phyloP scores from a whole-genome alignment of 257 asterid species.

The Ballota nigra region DNA sequence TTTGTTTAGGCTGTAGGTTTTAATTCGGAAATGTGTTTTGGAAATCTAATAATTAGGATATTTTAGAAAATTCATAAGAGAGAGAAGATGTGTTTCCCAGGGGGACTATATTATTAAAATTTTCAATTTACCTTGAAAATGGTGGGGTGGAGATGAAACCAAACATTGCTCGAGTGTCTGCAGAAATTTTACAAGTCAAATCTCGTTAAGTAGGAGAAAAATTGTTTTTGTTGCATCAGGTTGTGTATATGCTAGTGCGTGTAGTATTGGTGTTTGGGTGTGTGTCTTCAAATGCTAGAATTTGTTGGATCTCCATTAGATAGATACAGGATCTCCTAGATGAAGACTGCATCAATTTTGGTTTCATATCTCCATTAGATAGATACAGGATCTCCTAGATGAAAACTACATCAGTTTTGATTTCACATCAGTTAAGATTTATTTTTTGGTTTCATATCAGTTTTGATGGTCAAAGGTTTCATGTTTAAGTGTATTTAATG shows the following conservation, averaged over 20 bases:
- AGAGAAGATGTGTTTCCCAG: not conserved
- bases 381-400: not conserved
- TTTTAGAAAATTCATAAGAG: not conserved
- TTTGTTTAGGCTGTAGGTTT: not conserved
- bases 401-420: not conserved
- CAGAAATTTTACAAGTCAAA: not conserved
- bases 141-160: not conserved
- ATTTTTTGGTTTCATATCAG: too few relatives aligned
- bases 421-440: too few relatives aligned
- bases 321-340: not conserved
- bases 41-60: not conserved
- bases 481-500: not conserved
- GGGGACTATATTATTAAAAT: not conserved
- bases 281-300: constrained; percentile 16
- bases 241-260: not conserved
- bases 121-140: not conserved
- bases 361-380: not conserved
- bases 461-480: too few relatives aligned
- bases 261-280: constrained; percentile 9
- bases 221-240: not conserved
- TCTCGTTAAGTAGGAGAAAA: not conserved
- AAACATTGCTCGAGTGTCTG: not conserved
- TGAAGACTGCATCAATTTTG: not conserved
- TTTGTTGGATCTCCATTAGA: constrained; percentile 2
- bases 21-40: not conserved